Percentiles rank a stretch among this genome's conserved stretches.
Evolutionary conservation across 495 filamentous ascomycete species (phyloP).

Genomic region (Talaromyces trachyspermus): DNA sequence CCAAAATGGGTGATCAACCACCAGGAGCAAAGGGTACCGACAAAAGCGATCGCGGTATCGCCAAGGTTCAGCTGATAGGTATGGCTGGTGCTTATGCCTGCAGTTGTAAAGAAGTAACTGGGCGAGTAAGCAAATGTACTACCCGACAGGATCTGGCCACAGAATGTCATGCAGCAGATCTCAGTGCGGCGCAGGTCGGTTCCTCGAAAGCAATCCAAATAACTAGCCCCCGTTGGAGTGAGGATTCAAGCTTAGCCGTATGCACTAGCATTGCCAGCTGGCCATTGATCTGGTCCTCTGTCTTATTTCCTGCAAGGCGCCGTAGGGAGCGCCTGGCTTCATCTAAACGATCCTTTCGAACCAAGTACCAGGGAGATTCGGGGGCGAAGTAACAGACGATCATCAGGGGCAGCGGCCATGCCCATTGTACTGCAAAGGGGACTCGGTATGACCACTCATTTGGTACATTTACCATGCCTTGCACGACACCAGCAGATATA

Average conservation of each 20-base stretch:
- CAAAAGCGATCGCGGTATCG: constrained; percentile 21
- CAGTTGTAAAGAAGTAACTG: constrained; percentile 61
- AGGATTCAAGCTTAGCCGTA: constrained; percentile 52
- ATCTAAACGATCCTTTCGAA: constrained; percentile 37
- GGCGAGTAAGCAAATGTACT: constrained; percentile 38
- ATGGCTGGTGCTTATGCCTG: constrained; percentile 42
- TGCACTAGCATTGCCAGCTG: constrained; percentile 52
- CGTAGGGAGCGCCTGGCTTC: constrained; percentile 35
- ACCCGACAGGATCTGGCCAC: constrained; percentile 35
- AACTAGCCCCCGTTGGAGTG: constrained; percentile 43
- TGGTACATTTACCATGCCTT: constrained; percentile 21
- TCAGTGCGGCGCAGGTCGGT: constrained; percentile 36
- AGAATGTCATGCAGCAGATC: constrained; percentile 36
- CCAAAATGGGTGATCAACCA: constrained; percentile 31
- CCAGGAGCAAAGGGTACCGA: constrained; percentile 22
- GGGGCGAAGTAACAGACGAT: constrained; percentile 32
- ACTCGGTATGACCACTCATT: constrained; percentile 28
- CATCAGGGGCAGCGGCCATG: constrained; percentile 47
- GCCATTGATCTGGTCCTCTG: constrained; percentile 32
- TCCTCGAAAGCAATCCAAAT: constrained; percentile 35
- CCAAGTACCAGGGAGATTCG: constrained; percentile 43
- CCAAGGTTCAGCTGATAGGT: constrained; percentile 24
- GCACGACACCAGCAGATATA: constrained; percentile 27
- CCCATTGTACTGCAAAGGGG: constrained; percentile 41
- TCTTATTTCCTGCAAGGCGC: constrained; percentile 42